These are phyloP conservation scores for Paecilomyces sp. DNA, from an alignment of 2,329 filamentous ascomycete genomes.

Conservation along the genomic window DNA sequence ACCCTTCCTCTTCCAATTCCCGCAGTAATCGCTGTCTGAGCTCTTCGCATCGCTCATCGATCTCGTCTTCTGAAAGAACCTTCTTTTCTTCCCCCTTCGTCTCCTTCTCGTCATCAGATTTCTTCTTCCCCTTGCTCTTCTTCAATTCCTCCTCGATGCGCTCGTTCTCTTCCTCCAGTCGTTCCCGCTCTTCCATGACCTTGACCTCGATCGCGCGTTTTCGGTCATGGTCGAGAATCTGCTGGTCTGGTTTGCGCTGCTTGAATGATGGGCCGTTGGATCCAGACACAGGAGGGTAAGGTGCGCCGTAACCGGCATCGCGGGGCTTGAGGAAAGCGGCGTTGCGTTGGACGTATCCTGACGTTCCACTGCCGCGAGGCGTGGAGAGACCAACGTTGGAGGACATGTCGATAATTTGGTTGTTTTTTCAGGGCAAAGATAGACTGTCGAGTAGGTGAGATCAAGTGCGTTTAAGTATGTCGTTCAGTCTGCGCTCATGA, in stretches of 20 bases:
- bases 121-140: conserved; percentile 3
- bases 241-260: conserved; percentile 81
- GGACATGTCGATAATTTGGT: conserved; percentile 58
- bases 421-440: not conserved
- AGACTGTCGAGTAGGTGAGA: not conserved
- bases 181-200: conserved; percentile 82
- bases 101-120: conserved; percentile 2
- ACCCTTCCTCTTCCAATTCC: conserved; percentile 44
- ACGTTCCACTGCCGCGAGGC: conserved; percentile 89
- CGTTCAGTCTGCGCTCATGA: not conserved
- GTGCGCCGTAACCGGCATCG: conserved; percentile 59
- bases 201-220: conserved; percentile 88
- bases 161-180: conserved; percentile 73
- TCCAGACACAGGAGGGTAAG: conserved; percentile 52
- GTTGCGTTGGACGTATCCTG: conserved; percentile 96
- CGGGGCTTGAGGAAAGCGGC: conserved; percentile 80
- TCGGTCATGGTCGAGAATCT: conserved; percentile 89
- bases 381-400: conserved; percentile 96
- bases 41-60: conserved; percentile 66
- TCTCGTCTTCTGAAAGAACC: conserved; percentile 70
- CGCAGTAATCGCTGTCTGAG: conserved; percentile 57
- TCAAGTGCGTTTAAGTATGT: not conserved
- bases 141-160: conserved; percentile 75
- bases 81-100: conserved; percentile 22
- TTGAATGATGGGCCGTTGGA: conserved; percentile 48